phyloP scores from a whole-genome alignment of 2,329 filamentous ascomycete genomes.

The Amphichorda felina region DNA sequence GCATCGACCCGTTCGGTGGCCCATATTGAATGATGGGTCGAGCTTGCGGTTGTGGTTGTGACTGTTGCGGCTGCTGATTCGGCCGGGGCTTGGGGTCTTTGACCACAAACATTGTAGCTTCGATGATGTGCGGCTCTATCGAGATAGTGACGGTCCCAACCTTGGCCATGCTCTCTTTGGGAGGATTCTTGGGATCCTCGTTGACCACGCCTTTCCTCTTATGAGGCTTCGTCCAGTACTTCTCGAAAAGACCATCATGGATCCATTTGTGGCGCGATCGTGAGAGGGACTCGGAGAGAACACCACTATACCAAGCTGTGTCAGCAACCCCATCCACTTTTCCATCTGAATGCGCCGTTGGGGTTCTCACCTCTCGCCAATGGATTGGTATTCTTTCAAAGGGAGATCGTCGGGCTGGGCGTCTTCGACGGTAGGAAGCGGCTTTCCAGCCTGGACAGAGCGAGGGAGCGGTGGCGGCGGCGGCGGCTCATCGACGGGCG shows the following conservation, averaged over 20 bases:
- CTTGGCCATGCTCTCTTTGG: conserved; percentile 61
- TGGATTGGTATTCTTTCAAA: conserved; percentile 56
- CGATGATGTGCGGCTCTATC: conserved; percentile 70
- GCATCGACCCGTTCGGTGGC: conserved; percentile 50
- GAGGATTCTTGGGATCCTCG: conserved; percentile 54
- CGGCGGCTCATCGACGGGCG: conserved; percentile 21
- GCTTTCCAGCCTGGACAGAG: conserved; percentile 51
- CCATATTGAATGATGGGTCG: conserved; percentile 56
- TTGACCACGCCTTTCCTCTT: conserved; percentile 55
- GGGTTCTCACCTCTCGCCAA: conserved; percentile 53
- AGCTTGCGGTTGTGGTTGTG: conserved; percentile 9
- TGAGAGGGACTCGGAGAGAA: conserved; percentile 60
- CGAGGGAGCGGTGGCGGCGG: conserved; percentile 41
- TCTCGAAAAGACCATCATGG: conserved; percentile 60
- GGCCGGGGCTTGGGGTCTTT: conserved; percentile 46
- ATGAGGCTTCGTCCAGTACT: conserved; percentile 63
- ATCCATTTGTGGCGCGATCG: conserved; percentile 67
- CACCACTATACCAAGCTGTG: conserved; percentile 40
- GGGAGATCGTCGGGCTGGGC: conserved; percentile 54
- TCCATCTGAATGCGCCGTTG: not conserved
- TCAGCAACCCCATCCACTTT: conserved; percentile 7
- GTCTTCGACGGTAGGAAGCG: conserved; percentile 58
- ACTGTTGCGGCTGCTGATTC: conserved; percentile 5
- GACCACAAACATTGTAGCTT: conserved; percentile 62
- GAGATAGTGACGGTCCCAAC: conserved; percentile 63